Conservation (phyloP, 345 rosid species). For the Alliaria petiolata region DNA sequence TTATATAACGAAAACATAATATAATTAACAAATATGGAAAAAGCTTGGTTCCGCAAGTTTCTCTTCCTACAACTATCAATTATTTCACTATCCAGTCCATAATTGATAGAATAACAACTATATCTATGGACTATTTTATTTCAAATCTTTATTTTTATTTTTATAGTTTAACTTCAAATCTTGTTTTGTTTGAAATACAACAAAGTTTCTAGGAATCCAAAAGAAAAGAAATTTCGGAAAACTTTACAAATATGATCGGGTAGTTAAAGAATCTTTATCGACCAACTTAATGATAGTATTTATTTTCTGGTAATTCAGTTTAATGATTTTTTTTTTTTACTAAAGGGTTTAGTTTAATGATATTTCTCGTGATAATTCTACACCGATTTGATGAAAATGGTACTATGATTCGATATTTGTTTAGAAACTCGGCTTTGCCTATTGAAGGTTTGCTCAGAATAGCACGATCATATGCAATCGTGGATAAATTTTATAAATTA, state of each 20-base stretch:
- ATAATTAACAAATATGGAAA: constrained; percentile 1
- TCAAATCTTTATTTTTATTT: background rate
- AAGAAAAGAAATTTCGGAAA: background rate
- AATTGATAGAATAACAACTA: background rate
- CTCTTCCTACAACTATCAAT: background rate
- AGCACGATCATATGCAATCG: background rate
- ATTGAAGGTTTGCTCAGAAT: background rate
- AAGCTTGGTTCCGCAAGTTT: background rate
- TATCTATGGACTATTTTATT: background rate
- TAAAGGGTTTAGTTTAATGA: too few species aligned
- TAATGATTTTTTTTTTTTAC: too few species aligned
- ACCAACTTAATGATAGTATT: background rate
- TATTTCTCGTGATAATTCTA: background rate
- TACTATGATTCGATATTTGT: background rate
- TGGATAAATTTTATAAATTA: background rate
- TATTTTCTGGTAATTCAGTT: background rate
- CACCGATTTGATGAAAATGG: background rate
- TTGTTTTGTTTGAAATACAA: background rate
- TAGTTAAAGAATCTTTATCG: background rate
- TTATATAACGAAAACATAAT: background rate
- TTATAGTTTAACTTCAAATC: background rate
- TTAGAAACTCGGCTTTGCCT: background rate
- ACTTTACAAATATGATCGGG: background rate
- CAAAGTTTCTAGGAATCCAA: background rate
- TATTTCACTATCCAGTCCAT: background rate